Base-by-base conservation (phyloP, 177 flowering plant species). In the Vitis hybrid region DNA sequence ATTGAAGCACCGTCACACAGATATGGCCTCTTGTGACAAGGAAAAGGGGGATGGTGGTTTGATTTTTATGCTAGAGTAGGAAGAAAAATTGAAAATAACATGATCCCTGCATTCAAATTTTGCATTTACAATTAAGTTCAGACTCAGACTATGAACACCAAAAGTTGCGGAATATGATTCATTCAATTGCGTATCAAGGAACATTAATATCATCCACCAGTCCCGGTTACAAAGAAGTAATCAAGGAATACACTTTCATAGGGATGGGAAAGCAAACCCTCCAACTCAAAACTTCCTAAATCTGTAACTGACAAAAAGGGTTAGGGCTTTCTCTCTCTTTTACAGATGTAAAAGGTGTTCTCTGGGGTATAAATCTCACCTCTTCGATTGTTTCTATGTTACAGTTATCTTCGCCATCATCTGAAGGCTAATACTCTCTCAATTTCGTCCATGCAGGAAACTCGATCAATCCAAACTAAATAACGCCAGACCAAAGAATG, bases 401-500 rank as follows among this genome's bases (percentile, higher is more conserved):
- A 78, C 81, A 70, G 66, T 68, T 61, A 56, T 66, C 72, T 24
- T 59, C 49, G 27, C 69, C 69, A 73, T 63, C 73, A 72, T 60
- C 72, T 62, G 40, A 35, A 18, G 10, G 64, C 54, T 55, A n/a
- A 2, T 13, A 13, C 56, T 66, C 62, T 40, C 13, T 24, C 32
- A 2, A 55, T 62, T 24, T 48, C 14, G 56, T 64, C 48, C 60
- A 65, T 56, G 49, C 59, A 4, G 18, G 18, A 60, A n/a, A n/a
- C 2, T n/a, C 57, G 0, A 27, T 64, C 50, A 51, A 60, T 14
- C 56, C 35, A 59, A 72, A 67, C 67, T 56, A 63, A 27, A 68
- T n/a, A 56, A 71, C 30, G 67, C 58, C 55, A 55, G 66, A 70
- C 64, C 6, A 81, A 82, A 79, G 75, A 85, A 81, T 82, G 81